Evolutionary conservation across 352 stramenopile species (phyloP).

Genomic region (Globisporangium lucens): DNA sequence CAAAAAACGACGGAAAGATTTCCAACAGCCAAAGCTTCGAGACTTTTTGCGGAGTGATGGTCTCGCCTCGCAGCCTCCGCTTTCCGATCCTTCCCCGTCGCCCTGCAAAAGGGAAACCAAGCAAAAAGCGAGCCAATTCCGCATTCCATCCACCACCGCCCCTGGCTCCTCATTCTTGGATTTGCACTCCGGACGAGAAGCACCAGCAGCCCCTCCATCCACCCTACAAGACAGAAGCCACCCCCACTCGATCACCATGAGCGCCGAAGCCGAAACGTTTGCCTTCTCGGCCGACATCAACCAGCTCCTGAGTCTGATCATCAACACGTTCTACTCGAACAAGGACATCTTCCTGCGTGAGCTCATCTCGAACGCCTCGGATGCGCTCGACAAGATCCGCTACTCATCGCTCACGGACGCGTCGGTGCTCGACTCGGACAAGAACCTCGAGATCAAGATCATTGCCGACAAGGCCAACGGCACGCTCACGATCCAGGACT

Average conservation of each 20-base stretch:
- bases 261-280: constrained; percentile 95
- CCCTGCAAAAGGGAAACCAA: not conserved
- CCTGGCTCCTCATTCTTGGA: constrained; percentile 49
- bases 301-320: constrained; percentile 98
- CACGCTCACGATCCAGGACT: constrained; percentile 98
- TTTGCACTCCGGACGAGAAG: constrained; percentile 34
- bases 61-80: constrained; percentile 18
- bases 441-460: constrained; percentile 98
- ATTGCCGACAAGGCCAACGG: constrained; percentile 99
- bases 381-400: constrained; percentile 98
- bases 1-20: constrained; percentile 31
- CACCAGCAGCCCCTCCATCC: constrained; percentile 20
- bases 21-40: constrained; percentile 20
- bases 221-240: constrained; percentile 18
- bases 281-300: constrained; percentile 99
- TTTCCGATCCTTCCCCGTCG: not conserved
- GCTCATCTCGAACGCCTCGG: constrained; percentile 95
- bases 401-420: constrained; percentile 97
- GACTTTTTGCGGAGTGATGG: constrained; percentile 21
- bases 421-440: constrained; percentile 94
- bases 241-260: constrained; percentile 44
- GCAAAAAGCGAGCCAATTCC: not conserved
- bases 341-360: constrained; percentile 99
- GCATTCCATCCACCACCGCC: not conserved
- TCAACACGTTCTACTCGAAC: constrained; percentile 99